These are phyloP conservation scores for Salvia rosmarinus DNA, from an alignment of 257 asterid species.

Conservation along the genomic window DNA sequence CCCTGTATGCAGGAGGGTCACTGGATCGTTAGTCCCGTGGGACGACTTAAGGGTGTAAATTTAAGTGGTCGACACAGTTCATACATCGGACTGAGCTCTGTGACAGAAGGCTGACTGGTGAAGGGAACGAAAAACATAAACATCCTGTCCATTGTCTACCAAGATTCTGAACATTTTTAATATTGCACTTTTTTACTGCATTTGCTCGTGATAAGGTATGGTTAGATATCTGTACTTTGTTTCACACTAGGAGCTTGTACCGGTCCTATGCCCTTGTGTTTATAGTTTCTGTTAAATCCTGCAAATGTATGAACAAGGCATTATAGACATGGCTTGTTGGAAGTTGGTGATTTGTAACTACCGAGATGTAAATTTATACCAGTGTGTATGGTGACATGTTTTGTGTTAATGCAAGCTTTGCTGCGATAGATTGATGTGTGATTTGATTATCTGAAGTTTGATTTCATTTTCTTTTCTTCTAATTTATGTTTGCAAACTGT, in stretches of 20 bases:
- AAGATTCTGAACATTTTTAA: not conserved
- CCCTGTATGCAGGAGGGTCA: slow-evolving; percentile 40
- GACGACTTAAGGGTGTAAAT: slow-evolving; percentile 43
- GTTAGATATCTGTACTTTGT: too few relatives aligned
- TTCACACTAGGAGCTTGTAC: too few relatives aligned
- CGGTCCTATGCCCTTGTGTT: not conserved
- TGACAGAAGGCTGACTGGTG: slow-evolving; percentile 34
- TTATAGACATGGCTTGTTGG: not conserved
- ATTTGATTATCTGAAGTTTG: not conserved
- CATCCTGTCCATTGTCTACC: not conserved
- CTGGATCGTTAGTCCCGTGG: slow-evolving; percentile 47
- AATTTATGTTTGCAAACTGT: not conserved
- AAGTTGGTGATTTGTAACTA: slow-evolving; percentile 8
- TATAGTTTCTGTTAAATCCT: slow-evolving; percentile 22
- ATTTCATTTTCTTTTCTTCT: not conserved
- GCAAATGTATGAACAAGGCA: slow-evolving; percentile 16
- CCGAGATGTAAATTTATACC: slow-evolving; percentile 23
- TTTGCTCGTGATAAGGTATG: not conserved
- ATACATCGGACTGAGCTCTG: slow-evolving; percentile 35
- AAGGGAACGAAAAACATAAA: not conserved
- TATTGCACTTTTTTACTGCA: slow-evolving; percentile 13
- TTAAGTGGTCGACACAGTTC: slow-evolving; percentile 42
- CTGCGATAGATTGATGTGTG: not conserved
- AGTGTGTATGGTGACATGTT: slow-evolving; percentile 11
- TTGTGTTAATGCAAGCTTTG: slow-evolving; percentile 22